Base-by-base conservation (phyloP, 768 basidiomycete species). In the Pseudohyphozyma bogoriensis region DNA sequence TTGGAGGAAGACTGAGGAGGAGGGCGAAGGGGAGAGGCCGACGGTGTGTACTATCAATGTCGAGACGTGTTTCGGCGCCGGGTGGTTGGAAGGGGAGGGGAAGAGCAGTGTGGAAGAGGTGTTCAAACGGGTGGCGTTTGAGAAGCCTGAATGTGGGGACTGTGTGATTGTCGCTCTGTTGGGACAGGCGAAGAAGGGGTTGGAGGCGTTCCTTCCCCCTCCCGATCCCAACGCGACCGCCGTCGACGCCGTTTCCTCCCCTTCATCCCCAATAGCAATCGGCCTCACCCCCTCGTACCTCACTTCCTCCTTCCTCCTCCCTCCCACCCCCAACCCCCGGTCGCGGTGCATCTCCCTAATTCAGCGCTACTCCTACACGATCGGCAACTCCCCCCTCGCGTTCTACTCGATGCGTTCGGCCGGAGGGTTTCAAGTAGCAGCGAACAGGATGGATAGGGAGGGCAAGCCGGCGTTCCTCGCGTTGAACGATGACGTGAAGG, bases 81-180 rank as follows among this genome's bases (percentile, higher is more conserved):
- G 13, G 10, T 68, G 36, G 2, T 9, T 49, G 0, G 33, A 49
- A 6, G 40, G 60, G 16, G 58, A 55, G 24, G 54, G 65, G 1
- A 46, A 57, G 13, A n/a, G 13, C 13, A 24, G 42, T 11, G 37
- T 56, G 2, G 51, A 33, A 18, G 73, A 74, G 9, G 56, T 74
- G 26, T 73, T 78, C 69, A 73, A 63, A 55, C 69, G 72, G 49
- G 69, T 76, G 29, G 73, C 76, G 0, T 76, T 75, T 62, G 68
- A 70, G 16, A 53, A 63, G 12, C 36, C 69, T 13, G 29, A 51
- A 9, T 77, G 76, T 64, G 77, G 77, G n/a, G 76, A 77, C 53
- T 76, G 75, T 56, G 33, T 75, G 10, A 71, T 77, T 35, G 56
- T 68, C 2, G 71, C 73, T 1, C 68, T 78, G 32, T 58, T 76